These are phyloP conservation scores for Neobulgaria alba DNA, from an alignment of 2,329 filamentous ascomycete species.

Conservation along the genomic window DNA sequence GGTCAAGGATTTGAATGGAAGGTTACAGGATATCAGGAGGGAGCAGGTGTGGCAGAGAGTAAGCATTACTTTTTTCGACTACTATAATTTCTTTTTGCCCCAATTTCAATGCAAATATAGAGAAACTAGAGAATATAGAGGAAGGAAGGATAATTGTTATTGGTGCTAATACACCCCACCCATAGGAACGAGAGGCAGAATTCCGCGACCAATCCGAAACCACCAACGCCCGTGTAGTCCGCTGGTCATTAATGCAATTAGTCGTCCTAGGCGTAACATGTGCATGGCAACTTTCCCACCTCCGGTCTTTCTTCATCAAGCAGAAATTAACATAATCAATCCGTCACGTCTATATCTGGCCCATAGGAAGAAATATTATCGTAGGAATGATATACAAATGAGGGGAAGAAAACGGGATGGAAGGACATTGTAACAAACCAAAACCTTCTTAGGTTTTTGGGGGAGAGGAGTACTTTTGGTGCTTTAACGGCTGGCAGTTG, in stretches of 20 bases:
- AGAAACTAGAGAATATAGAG: too few relatives aligned
- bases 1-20: slow-evolving; percentile 79
- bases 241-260: slow-evolving; percentile 90
- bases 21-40: slow-evolving; percentile 78
- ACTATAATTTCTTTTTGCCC: too few relatives aligned
- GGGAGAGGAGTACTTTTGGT: too few relatives aligned
- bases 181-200: slow-evolving; percentile 88
- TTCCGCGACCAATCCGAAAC: slow-evolving; percentile 96
- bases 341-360: too few relatives aligned
- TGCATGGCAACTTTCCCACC: slow-evolving; percentile 93
- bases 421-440: too few relatives aligned
- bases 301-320: slow-evolving; percentile 98
- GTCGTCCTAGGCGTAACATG: slow-evolving; percentile 78
- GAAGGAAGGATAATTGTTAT: background rate
- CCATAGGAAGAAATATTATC: too few relatives aligned
- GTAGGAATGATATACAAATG: too few relatives aligned
- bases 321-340: slow-evolving; percentile 95
- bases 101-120: too few relatives aligned
- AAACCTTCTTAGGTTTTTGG: too few relatives aligned
- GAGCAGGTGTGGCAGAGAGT: slow-evolving; percentile 97
- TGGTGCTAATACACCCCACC: background rate
- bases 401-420: too few relatives aligned
- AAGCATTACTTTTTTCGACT: slow-evolving; percentile 28
- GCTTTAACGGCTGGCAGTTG: too few relatives aligned
- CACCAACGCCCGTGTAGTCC: slow-evolving; percentile 84